Percentiles rank a stretch among this genome's conserved stretches.
Conservation (phyloP, 495 filamentous ascomycete species). For the Daldinia concentrica region DNA sequence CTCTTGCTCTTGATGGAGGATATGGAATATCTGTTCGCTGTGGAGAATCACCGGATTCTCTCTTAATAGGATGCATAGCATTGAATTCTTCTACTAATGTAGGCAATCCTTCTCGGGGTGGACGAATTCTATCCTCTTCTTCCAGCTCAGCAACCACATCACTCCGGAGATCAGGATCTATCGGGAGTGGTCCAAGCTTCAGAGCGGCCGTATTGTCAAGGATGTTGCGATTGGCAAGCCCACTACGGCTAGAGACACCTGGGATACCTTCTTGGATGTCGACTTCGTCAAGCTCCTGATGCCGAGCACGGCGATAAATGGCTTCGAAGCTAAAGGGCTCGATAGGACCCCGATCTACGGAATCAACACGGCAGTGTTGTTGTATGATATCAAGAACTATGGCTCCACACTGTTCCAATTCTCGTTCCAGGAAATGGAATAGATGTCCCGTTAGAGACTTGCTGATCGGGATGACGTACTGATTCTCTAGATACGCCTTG, state of each 20-base stretch:
- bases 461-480: conserved; percentile 87
- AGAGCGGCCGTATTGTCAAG: conserved; percentile 66
- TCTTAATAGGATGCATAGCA: conserved; percentile 78
- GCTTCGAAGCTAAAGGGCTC: conserved; percentile 83
- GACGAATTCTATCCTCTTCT: conserved; percentile 77
- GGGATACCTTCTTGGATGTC: conserved; percentile 93
- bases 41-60: conserved; percentile 86
- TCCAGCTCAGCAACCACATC: conserved; percentile 86
- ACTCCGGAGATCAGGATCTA: conserved; percentile 78
- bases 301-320: conserved; percentile 69
- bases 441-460: conserved; percentile 79
- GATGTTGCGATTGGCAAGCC: conserved; percentile 78
- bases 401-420: conserved; percentile 78
- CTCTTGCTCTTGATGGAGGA: conserved; percentile 83
- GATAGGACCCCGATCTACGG: conserved; percentile 76
- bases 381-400: conserved; percentile 80
- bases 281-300: conserved; percentile 68
- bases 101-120: conserved; percentile 69
- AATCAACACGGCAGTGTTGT: conserved; percentile 74
- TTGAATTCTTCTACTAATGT: conserved; percentile 82
- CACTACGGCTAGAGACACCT: conserved; percentile 76
- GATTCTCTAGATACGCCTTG: conserved; percentile 81
- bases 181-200: conserved; percentile 78
- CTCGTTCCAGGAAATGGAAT: conserved; percentile 86
- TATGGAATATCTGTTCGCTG: conserved; percentile 79